phyloP scores from a whole-genome alignment of 179 eudicot genomes.

The Dionaea muscipula region DNA sequence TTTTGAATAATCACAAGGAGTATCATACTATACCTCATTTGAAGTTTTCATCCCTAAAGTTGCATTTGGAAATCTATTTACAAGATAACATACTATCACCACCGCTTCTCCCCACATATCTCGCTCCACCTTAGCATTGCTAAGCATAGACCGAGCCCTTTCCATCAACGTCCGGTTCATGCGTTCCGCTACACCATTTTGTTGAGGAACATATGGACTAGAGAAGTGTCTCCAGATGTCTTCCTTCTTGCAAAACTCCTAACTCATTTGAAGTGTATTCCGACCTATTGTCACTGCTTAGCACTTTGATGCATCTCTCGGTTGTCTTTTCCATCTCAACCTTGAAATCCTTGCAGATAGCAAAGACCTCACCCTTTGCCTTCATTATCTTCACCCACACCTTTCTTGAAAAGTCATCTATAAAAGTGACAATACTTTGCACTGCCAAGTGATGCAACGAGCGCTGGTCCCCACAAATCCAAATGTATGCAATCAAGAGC shows the following conservation, averaged over 20 bases:
- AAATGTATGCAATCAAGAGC: neutral
- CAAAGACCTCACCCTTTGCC: conserved; percentile 1
- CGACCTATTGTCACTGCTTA: conserved; percentile 7
- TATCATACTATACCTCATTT: neutral
- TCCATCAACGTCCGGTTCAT: neutral
- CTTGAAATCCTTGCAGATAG: conserved; percentile 4
- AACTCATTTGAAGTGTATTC: conserved; percentile 6
- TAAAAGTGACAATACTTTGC: neutral
- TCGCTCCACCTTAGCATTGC: neutral
- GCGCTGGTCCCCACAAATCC: neutral
- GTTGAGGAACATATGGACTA: too few species aligned
- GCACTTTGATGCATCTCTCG: neutral
- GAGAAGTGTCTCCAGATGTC: conserved; percentile 6
- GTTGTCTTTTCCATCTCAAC: conserved; percentile 3
- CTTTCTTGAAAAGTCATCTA: neutral
- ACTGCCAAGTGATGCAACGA: neutral
- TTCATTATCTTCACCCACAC: neutral
- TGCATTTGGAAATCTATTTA: neutral
- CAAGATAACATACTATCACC: neutral
- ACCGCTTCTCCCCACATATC: neutral
- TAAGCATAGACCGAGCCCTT: neutral
- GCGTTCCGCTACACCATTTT: too few species aligned
- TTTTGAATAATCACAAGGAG: neutral
- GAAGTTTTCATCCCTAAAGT: neutral
- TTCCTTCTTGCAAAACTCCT: conserved; percentile 4